phyloP scores from a whole-genome alignment of 2,329 filamentous ascomycete species.

The Akanthomyces uredinophilus region DNA sequence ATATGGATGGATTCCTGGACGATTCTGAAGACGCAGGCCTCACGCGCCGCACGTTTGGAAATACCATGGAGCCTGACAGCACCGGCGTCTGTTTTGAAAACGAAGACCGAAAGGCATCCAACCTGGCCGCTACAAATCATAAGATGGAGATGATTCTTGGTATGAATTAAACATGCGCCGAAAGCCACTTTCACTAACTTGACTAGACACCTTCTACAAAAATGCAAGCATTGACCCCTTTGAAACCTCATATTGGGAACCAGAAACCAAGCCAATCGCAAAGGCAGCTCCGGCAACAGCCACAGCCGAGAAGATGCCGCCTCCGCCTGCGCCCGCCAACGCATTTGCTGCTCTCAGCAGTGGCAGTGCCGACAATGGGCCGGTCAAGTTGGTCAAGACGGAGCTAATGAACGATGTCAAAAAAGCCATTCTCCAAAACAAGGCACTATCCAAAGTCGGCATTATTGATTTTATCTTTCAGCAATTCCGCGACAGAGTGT shows the following conservation, averaged over 20 bases:
- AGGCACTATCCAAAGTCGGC: constrained; percentile 35
- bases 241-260: constrained; percentile 72
- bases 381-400: constrained; percentile 31
- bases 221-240: constrained; percentile 72
- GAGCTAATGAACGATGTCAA: constrained; percentile 39
- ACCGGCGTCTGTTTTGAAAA: constrained; percentile 84
- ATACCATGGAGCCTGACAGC: constrained; percentile 69
- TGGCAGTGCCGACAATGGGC: constrained; percentile 16
- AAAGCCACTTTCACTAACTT: background rate
- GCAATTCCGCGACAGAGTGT: constrained; percentile 33
- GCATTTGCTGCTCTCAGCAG: constrained; percentile 33
- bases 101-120: constrained; percentile 39
- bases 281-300: constrained; percentile 14
- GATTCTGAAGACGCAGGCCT: constrained; percentile 68
- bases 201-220: constrained; percentile 30
- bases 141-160: constrained; percentile 71
- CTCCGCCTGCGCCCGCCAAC: constrained; percentile 29
- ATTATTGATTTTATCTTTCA: constrained; percentile 37
- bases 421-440: constrained; percentile 36
- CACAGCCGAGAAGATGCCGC: constrained; percentile 25
- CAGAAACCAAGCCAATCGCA: constrained; percentile 30
- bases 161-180: constrained; percentile 35
- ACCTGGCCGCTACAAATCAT: constrained; percentile 51
- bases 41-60: constrained; percentile 54
- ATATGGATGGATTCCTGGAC: constrained; percentile 86